These are phyloP conservation scores for Sporothrix brasiliensis DNA, from an alignment of 2,329 filamentous ascomycete species.

Conservation along the genomic window DNA sequence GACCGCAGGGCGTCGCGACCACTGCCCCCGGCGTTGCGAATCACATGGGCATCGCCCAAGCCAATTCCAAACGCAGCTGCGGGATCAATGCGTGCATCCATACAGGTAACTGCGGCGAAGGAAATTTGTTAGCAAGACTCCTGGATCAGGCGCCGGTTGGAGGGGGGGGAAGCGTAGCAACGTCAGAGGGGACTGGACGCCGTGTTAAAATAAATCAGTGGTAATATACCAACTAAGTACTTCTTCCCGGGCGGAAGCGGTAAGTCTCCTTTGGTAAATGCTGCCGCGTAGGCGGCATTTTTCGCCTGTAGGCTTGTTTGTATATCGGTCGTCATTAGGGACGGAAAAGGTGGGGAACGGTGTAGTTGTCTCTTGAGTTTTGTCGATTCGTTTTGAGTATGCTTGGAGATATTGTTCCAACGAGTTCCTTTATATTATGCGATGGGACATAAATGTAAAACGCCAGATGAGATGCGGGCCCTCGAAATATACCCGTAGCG, in stretches of 20 bases:
- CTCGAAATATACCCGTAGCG: not conserved
- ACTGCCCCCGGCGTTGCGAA: conserved; percentile 72
- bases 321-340: conserved; percentile 36
- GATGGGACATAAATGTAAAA: not conserved
- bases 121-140: not conserved
- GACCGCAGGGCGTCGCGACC: conserved; percentile 71
- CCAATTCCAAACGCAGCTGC: conserved; percentile 68
- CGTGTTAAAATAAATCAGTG: not conserved
- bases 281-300: conserved; percentile 39
- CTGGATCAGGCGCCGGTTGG: not conserved
- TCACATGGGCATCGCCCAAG: conserved; percentile 76
- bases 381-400: not conserved
- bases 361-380: no score
- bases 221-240: conserved; percentile 61
- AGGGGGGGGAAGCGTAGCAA: not conserved
- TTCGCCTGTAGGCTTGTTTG: conserved; percentile 40
- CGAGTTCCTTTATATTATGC: not conserved
- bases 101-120: conserved; percentile 65
- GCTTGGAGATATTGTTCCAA: not conserved
- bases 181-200: no score
- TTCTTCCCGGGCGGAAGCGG: conserved; percentile 70
- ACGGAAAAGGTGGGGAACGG: no score
- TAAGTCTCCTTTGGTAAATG: conserved; percentile 68
- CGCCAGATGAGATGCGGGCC: not conserved
- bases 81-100: conserved; percentile 76